phyloP scores from a whole-genome alignment of 306 rosid species.

The Fragaria vesca region DNA sequence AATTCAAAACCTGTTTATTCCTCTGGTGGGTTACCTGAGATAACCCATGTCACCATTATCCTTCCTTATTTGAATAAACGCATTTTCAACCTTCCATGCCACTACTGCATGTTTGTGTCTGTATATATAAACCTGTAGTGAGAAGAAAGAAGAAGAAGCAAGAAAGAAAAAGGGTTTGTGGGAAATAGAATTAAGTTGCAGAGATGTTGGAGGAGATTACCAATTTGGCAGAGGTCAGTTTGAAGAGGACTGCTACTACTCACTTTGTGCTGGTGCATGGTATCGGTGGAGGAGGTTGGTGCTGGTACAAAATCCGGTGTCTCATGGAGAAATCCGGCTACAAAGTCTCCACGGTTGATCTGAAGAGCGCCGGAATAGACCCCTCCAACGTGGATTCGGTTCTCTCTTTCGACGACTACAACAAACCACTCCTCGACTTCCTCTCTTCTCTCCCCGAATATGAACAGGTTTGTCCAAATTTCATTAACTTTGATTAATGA shows the following conservation, averaged over 20 bases:
- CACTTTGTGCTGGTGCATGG: conserved; percentile 94
- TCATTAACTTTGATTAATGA: no score
- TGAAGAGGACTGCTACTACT: conserved; percentile 24
- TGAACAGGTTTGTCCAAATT: conserved; percentile 54
- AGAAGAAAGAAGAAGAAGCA: background rate
- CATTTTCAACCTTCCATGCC: background rate
- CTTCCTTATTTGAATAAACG: background rate
- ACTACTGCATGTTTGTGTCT: conserved; percentile 6
- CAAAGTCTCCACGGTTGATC: conserved; percentile 77
- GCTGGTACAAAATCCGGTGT: conserved; percentile 91
- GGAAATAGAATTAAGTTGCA: background rate
- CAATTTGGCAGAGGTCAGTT: conserved; percentile 32
- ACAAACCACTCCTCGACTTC: conserved; percentile 73
- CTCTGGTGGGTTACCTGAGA: background rate
- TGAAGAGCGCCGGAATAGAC: conserved; percentile 75
- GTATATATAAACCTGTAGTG: conserved; percentile 21
- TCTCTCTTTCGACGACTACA: conserved; percentile 71
- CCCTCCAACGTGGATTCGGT: conserved; percentile 59
- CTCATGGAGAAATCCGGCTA: conserved; percentile 91
- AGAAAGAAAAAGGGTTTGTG: background rate
- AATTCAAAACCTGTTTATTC: background rate
- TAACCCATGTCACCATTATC: background rate
- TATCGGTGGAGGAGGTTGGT: conserved; percentile 79
- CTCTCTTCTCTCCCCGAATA: conserved; percentile 58
- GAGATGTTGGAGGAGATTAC: conserved; percentile 18